A percentile compares a stretch with the other conserved stretches of the same genome.
Evolutionary conservation across 768 basidiomycete genomes (phyloP).

Genomic region (Macrolepiota albuminosa): DNA sequence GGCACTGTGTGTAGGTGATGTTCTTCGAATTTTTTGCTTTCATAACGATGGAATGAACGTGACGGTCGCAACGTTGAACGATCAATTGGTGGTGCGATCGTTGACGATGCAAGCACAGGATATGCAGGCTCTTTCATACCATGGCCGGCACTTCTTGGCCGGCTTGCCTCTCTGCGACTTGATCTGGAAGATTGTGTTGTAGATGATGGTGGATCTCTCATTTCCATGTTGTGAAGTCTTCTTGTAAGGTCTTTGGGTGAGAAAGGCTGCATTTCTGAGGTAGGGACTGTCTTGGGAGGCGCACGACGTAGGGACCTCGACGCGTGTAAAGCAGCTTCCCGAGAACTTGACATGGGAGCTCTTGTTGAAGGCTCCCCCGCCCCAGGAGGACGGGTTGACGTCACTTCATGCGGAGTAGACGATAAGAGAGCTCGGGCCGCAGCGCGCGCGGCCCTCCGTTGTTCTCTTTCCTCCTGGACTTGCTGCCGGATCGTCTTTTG

Average conservation of each 20-base stretch:
- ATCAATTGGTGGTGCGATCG: slow-evolving; percentile 3
- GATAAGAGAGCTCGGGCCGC: slow-evolving; percentile 13
- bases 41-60: slow-evolving; percentile 60
- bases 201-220: slow-evolving; percentile 20
- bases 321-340: slow-evolving; percentile 34
- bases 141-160: slow-evolving; percentile 16
- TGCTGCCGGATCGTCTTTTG: slow-evolving; percentile 76
- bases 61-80: slow-evolving; percentile 36
- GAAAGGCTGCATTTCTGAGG: slow-evolving; percentile 34
- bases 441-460: slow-evolving; percentile 46
- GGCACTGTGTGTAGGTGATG: slow-evolving; percentile 21
- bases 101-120: slow-evolving; percentile 6
- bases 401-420: slow-evolving; percentile 22
- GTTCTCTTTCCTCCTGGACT: slow-evolving; percentile 63
- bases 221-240: slow-evolving; percentile 51
- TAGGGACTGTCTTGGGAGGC: slow-evolving; percentile 41
- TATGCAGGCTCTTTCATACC: slow-evolving; percentile 8
- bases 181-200: slow-evolving; percentile 4
- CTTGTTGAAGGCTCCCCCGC: slow-evolving; percentile 18
- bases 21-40: slow-evolving; percentile 29
- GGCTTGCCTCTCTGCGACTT: slow-evolving; percentile 6
- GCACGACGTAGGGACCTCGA: slow-evolving; percentile 29
- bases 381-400: slow-evolving; percentile 33
- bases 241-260: slow-evolving; percentile 54
- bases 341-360: slow-evolving; percentile 25